Percentiles rank a stretch among this genome's conserved stretches.
These are phyloP conservation scores for Cutaneotrichosporon daszewskae DNA, from an alignment of 1,284 basidiomycete genomes.

Conservation along the genomic window DNA sequence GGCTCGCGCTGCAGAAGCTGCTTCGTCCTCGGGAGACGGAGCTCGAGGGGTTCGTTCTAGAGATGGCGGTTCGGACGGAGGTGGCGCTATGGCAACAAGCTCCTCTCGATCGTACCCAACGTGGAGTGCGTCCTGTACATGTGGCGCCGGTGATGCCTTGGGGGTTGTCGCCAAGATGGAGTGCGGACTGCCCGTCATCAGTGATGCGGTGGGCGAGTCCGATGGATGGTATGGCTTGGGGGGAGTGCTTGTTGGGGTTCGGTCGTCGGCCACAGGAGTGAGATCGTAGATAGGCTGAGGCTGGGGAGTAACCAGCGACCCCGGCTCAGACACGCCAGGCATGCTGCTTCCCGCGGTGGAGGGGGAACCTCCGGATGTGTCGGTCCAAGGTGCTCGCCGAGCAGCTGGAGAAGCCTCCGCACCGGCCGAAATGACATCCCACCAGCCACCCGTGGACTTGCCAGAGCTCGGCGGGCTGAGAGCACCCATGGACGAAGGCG, in stretches of 20 bases:
- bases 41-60: no score
- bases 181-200: no score
- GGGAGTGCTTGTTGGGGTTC: background rate
- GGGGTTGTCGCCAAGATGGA: no score
- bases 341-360: background rate
- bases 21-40: background rate
- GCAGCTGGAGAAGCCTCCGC: background rate
- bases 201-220: conserved; percentile 1
- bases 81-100: background rate
- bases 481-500: background rate
- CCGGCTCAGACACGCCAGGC: no score
- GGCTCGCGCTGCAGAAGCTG: background rate
- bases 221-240: background rate
- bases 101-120: background rate
- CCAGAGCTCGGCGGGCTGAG: background rate
- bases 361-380: background rate
- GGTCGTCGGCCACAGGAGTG: background rate
- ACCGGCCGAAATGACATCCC: conserved; percentile 11
- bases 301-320: no score
- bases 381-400: background rate
- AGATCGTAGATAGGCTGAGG: no score
- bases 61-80: background rate
- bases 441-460: conserved; percentile 8
- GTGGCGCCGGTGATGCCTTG: no score
- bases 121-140: no score